A percentile compares a stretch with the other conserved stretches of the same genome.
Conservation (phyloP, 176 grass and related monocot genomes). For the Phoenix dactylifera region DNA sequence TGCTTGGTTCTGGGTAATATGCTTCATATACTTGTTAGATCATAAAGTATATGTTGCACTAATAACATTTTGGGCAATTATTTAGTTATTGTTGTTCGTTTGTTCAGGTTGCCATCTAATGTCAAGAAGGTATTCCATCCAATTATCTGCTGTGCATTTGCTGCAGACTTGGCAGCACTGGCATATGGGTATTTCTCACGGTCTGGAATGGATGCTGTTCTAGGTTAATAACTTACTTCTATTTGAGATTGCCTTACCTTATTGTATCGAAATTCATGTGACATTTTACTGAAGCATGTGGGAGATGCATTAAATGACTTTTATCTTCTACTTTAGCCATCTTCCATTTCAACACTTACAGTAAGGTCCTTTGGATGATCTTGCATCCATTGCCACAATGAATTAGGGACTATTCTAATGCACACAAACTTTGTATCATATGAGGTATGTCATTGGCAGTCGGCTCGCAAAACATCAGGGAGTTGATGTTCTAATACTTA, state of each 20-base stretch:
- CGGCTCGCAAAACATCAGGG: no score
- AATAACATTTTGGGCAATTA: neutral
- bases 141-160: constrained; percentile 73
- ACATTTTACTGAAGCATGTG: no score
- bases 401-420: no score
- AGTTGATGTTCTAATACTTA: no score
- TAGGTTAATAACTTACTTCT: constrained; percentile 50
- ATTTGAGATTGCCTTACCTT: neutral
- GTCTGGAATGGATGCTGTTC: constrained; percentile 53
- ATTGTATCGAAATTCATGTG: no score
- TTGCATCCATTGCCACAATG: no score
- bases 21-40: neutral
- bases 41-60: neutral
- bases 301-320: no score
- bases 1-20: constrained; percentile 90
- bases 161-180: constrained; percentile 59
- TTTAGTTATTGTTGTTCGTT: neutral
- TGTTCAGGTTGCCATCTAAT: constrained; percentile 59
- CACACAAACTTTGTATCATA: no score
- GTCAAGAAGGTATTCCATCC: constrained; percentile 74
- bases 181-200: constrained; percentile 52
- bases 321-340: no score
- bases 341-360: no score
- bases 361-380: no score
- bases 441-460: no score